Evolutionary conservation across 2,329 filamentous ascomycete genomes (phyloP).

Genomic region (Ophiostoma quercus): DNA sequence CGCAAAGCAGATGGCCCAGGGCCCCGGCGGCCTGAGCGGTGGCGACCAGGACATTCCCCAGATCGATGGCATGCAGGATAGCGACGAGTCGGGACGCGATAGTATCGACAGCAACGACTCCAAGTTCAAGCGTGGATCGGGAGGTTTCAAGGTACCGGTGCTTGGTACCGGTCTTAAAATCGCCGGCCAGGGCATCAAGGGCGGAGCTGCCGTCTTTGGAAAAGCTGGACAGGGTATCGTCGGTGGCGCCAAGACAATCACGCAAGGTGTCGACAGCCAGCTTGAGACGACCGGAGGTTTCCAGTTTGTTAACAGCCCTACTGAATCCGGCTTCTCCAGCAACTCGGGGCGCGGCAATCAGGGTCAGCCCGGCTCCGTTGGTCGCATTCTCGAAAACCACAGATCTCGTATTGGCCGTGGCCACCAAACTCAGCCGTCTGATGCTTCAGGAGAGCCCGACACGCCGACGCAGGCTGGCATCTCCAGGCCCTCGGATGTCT

Average conservation of each 20-base stretch:
- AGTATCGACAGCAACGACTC: slow-evolving; percentile 23
- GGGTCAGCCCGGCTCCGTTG: slow-evolving; percentile 27
- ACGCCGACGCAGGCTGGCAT: neutral
- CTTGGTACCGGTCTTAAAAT: slow-evolving; percentile 41
- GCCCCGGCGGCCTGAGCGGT: slow-evolving; percentile 45
- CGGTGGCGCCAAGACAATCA: slow-evolving; percentile 43
- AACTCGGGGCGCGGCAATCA: slow-evolving; percentile 22
- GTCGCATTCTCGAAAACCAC: slow-evolving; percentile 30
- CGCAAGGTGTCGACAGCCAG: slow-evolving; percentile 47
- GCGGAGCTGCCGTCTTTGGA: slow-evolving; percentile 40
- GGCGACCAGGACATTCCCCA: slow-evolving; percentile 53
- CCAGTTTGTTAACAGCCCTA: slow-evolving; percentile 32
- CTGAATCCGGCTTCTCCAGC: neutral
- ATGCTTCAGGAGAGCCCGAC: slow-evolving; percentile 11
- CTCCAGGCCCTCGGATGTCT: slow-evolving; percentile 34
- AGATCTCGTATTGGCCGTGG: neutral
- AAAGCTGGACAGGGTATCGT: slow-evolving; percentile 43
- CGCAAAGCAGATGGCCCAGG: slow-evolving; percentile 48
- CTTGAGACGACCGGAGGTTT: slow-evolving; percentile 55
- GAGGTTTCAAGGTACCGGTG: slow-evolving; percentile 31
- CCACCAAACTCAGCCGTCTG: slow-evolving; percentile 10
- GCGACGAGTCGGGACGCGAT: slow-evolving; percentile 22
- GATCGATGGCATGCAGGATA: slow-evolving; percentile 33
- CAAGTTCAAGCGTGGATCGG: neutral
- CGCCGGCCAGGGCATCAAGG: slow-evolving; percentile 48